Percentiles rank a stretch among this genome's conserved stretches.
These are phyloP conservation scores for Zopfochytrium polystomum DNA, from an alignment of 371 early-diverging fungal genomes.

Conservation along the genomic window DNA sequence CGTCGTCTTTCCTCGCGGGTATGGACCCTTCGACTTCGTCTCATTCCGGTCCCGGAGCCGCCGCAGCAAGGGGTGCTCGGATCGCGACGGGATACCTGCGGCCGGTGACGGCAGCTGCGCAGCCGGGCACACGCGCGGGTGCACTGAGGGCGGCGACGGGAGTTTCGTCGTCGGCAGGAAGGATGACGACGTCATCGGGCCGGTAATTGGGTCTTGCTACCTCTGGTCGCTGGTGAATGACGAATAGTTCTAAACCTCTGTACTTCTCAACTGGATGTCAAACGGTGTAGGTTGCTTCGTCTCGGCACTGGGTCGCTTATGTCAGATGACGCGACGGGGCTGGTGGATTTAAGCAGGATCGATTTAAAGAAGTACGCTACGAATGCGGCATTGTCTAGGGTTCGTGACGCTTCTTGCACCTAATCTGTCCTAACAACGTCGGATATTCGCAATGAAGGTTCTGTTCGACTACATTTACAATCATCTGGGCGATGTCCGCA, in stretches of 20 bases:
- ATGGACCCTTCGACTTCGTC: too few species aligned
- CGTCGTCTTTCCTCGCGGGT: not conserved
- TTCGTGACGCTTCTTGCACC: not conserved
- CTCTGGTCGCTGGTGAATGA: not conserved
- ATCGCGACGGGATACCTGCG: constrained; percentile 17
- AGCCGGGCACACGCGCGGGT: not conserved
- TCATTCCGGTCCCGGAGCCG: not conserved
- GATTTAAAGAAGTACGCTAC: constrained; percentile 19
- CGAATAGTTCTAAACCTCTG: too few species aligned
- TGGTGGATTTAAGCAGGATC: constrained; percentile 16
- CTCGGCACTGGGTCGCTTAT: constrained; percentile 17
- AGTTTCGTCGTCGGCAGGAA: not conserved
- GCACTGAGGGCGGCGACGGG: not conserved
- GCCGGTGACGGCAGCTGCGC: constrained; percentile 13
- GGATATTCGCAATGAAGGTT: constrained; percentile 4
- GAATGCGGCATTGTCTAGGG: constrained; percentile 15
- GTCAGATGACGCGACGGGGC: constrained; percentile 5
- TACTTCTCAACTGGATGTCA: not conserved
- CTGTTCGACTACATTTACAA: constrained; percentile 16
- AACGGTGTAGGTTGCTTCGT: not conserved
- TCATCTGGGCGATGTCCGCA: constrained; percentile 5
- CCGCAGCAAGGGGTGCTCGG: constrained; percentile 2
- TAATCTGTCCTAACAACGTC: not conserved
- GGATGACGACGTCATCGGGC: constrained; percentile 14
- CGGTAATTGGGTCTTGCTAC: not conserved